Evolutionary conservation across 2,329 filamentous ascomycete genomes (phyloP), one percentile per base, ranked within the genome.

Genomic region (Hypoxylon sp.): DNA sequence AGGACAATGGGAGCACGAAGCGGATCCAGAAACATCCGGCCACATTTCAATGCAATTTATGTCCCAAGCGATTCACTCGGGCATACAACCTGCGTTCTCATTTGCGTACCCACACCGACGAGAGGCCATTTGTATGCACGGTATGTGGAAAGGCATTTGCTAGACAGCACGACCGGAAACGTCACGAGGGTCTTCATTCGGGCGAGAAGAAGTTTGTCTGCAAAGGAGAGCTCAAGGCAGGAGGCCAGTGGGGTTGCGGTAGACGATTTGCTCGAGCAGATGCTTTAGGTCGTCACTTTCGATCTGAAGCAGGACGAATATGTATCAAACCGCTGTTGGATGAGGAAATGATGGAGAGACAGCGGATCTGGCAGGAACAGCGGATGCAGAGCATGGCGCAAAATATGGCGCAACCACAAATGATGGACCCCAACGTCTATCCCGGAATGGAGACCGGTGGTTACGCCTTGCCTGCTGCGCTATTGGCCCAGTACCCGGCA

Each of bases 131-230:
- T 66, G 93, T 97, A 2, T 99, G 94, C 68, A 97, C 90, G 0
- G 91, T 97, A 6, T 99, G 94, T 63, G 90, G 91, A 42, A 99
- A 99, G 72, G 94, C 94, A 0, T 99, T 99, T 73, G 94, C 94
- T 4, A 88, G 94, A 17, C 94, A 99, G 68, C 94, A 99, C 68
- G 94, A 99, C 69, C 88, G 94, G 34, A 99, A 99, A 73, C 88
- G 94, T 27, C 94, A 99, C 71, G 94, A 99, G 74, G 92, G 93
- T 27, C 77, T 99, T 30, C 94, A 99, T 67, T 95, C 90, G 0
- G 94, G 94, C 30, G 94, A 99, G 75, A 99, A 97, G 83, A 97
- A 96, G 68, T 99, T 97, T 69, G 90, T 97, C 5, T 99, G 94
- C 74, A 91, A 91, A 62, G 94, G 94, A 43, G 89, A 92, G 51